Evolutionary conservation across 306 rosid genomes (phyloP), one percentile per base, ranked within the genome.

Genomic region (Clitoria ternatea): DNA sequence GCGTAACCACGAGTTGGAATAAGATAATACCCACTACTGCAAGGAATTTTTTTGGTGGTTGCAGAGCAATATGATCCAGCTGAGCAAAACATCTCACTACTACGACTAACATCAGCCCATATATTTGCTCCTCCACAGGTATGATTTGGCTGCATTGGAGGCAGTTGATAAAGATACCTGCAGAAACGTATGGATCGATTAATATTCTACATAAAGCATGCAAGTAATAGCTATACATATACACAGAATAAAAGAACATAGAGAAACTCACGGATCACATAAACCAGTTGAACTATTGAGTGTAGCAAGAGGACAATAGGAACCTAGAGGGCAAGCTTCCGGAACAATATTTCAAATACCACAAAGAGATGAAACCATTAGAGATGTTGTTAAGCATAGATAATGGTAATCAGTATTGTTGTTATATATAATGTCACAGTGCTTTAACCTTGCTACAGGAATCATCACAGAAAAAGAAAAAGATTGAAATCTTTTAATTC

Each of bases 261-360:
- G 62, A 37, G 43, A 48, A 53, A 86, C 97, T 90, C 77, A 88
- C 97, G 95, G 97, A 75, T 86, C 89, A 72, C 97, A 90, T 57
- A 86, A 45, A 66, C 97, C 92, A 2, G 92, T 86, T 36, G 86
- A 1, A 4, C 15, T 72, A 74, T 88, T 83, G 75, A 86, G 84
- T 42, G 42, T 77, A 11, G 97, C 95, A 50, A 53, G 54, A 84
- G 97, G 90, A 44, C 97, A 90, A 73, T 88, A 76, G 9, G 97
- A 84, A 65, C 97, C 97, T 55, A 89, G 78, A 7, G 97, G 97
- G 79, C 97, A 90, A 75, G 97, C 97, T 90, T 79, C 80, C 48
- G 64, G 59, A 70, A 39, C 49, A 77, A 52, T 22, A 75, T 53
- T 61, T 71, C 61, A 77, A 33, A 79, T 52, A 63, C 66, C 84